Evolutionary conservation across 1,139 yeast species (phyloP), one percentile per base, ranked within the genome.

Genomic region (Geotrichum klebahnii): DNA sequence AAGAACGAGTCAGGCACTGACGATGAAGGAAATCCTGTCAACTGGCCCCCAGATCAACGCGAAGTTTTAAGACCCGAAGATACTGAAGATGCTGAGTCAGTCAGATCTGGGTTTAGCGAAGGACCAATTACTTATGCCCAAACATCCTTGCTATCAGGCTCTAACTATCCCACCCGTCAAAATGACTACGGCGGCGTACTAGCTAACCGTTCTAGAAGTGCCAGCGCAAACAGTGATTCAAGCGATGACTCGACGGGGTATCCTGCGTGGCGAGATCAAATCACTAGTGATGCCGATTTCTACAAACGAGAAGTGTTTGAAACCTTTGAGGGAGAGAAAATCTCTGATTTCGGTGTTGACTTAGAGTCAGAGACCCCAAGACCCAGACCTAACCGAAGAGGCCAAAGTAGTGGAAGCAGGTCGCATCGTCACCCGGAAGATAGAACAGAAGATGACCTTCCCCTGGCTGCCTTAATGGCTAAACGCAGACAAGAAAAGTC

Each of bases 291-390:
- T 14, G 59, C 63, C 42, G 71, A 65, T 24, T 70, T 65, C 52
- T 72, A 66, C 58, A 60, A 65, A 8, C 66, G 84, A 23, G 72
- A 66, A 20, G 73, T 78, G 45, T 90, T 96, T 96, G 69, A 69
- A 53, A 89, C 87, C 62, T 82, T 77, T 43, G 75, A 84, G 66
- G 98, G 98, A 6, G 97, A 90, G 61, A 76, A 78, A 3, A 69
- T 92, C 48, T 76, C 76, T 40, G 96, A 88, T 67, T 89, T 80
- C 65, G 97, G 97, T 1, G 97, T 92, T 1, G 97, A 90, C 63
- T 56, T 80, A 3, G 88, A 82, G 2, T 79, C 82, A 0, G 89
- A 81, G 58, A 68, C 42, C 14, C 50, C 48, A 14, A 39, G 39
- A 9, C 26, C 23, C 34, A 34, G 35, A n/a, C 36, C 31, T n/a